Conservation (phyloP, 768 basidiomycete species). For the Lactarius sanguifluus region DNA sequence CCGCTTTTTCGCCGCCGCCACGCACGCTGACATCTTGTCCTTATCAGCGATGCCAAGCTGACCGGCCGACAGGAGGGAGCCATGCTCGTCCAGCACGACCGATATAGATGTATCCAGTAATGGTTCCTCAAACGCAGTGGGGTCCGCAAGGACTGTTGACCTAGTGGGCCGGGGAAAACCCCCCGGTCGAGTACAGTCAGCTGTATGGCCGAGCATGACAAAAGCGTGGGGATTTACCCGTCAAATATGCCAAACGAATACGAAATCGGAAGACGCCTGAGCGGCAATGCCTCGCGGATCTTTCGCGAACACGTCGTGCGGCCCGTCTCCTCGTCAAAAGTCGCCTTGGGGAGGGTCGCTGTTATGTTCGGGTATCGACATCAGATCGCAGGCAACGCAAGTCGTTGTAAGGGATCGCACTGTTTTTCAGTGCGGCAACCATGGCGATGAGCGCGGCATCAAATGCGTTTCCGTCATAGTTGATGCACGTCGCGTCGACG, state of each 20-base stretch:
- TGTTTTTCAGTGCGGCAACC: slow-evolving; percentile 81
- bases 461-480: slow-evolving; percentile 95
- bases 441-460: slow-evolving; percentile 89
- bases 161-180: slow-evolving; percentile 38
- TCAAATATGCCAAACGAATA: slow-evolving; percentile 83
- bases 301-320: slow-evolving; percentile 62
- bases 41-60: slow-evolving; percentile 52
- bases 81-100: slow-evolving; percentile 54
- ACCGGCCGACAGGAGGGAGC: slow-evolving; percentile 50
- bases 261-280: slow-evolving; percentile 48
- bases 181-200: background rate
- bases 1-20: slow-evolving; percentile 38
- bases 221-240: slow-evolving; percentile 48
- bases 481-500: slow-evolving; percentile 92
- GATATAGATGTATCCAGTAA: slow-evolving; percentile 72
- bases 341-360: slow-evolving; percentile 74
- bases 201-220: slow-evolving; percentile 3
- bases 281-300: slow-evolving; percentile 45
- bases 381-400: background rate
- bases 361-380: background rate
- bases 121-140: slow-evolving; percentile 88
- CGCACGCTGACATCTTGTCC: slow-evolving; percentile 41
- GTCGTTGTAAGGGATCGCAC: slow-evolving; percentile 46
- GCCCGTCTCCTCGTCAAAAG: slow-evolving; percentile 64
- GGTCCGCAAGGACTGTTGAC: slow-evolving; percentile 71